These are phyloP conservation scores for Aspergillus sp. DNA, from an alignment of 2,329 filamentous ascomycete species.

Conservation along the genomic window DNA sequence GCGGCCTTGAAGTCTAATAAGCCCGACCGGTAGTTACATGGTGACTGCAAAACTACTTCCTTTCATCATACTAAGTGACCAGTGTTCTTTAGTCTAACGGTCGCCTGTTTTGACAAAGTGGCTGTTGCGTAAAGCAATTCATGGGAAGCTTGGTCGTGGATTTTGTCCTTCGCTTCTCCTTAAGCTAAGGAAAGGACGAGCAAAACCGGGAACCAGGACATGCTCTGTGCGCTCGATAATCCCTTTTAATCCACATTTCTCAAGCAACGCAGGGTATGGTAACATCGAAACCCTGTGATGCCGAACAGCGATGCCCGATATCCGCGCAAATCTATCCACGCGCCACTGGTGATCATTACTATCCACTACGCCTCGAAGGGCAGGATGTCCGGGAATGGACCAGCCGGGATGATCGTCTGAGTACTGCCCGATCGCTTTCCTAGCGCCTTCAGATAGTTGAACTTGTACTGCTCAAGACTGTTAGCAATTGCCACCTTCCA, in stretches of 20 bases:
- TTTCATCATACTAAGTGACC: neutral
- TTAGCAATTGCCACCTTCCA: neutral
- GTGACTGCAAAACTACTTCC: neutral
- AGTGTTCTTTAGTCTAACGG: neutral
- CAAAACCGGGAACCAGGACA: neutral
- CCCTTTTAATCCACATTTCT: neutral
- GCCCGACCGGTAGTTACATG: neutral
- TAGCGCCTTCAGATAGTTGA: slow-evolving; percentile 25
- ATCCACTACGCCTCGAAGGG: slow-evolving; percentile 15
- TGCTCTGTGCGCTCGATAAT: neutral
- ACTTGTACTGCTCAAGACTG: slow-evolving; percentile 28
- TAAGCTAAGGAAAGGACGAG: neutral
- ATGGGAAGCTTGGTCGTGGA: neutral
- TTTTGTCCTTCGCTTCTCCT: neutral
- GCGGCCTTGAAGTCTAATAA: neutral
- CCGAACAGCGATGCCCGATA: neutral
- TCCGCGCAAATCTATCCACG: neutral
- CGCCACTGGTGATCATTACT: neutral
- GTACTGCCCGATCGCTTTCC: slow-evolving; percentile 22
- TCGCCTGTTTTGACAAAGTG: neutral
- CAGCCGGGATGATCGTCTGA: slow-evolving; percentile 29
- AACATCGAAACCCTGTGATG: neutral
- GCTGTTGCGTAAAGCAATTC: neutral
- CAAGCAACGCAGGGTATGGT: neutral
- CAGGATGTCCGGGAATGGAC: slow-evolving; percentile 32